These are phyloP conservation scores for Sungouiella thailandica DNA, from an alignment of 805 yeast genomes.

Conservation along the genomic window DNA sequence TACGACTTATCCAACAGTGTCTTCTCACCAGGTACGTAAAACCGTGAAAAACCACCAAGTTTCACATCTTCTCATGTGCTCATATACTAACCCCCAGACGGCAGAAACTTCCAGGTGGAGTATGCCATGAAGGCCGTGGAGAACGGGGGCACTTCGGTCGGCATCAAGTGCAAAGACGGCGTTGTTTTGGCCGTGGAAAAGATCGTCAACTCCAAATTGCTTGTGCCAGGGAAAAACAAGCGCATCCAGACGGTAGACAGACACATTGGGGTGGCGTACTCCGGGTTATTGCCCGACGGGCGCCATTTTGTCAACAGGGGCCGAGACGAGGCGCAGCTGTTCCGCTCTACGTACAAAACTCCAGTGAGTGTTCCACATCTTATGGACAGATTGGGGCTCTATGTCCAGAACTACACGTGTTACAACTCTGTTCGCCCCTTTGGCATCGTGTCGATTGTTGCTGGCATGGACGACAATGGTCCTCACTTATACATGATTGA, in stretches of 20 bases:
- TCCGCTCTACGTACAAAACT: slow-evolving; percentile 70
- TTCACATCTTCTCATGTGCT: no score
- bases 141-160: slow-evolving; percentile 93
- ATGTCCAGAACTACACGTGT: slow-evolving; percentile 92
- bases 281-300: slow-evolving; percentile 96
- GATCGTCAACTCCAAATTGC: slow-evolving; percentile 75
- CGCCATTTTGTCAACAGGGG: slow-evolving; percentile 89
- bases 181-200: slow-evolving; percentile 97
- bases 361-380: slow-evolving; percentile 77
- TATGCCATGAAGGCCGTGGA: slow-evolving; percentile 97
- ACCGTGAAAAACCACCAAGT: no score
- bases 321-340: slow-evolving; percentile 81
- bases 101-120: slow-evolving; percentile 95
- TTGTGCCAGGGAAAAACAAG: slow-evolving; percentile 84
- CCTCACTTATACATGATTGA: slow-evolving; percentile 94
- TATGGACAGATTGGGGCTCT: slow-evolving; percentile 82
- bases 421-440: slow-evolving; percentile 97
- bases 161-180: slow-evolving; percentile 89
- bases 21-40: slow-evolving; percentile 69
- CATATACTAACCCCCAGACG: slow-evolving; percentile 60
- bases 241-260: slow-evolving; percentile 91
- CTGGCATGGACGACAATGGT: slow-evolving; percentile 89
- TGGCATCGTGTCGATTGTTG: slow-evolving; percentile 88
- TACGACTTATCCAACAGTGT: slow-evolving; percentile 97
- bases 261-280: slow-evolving; percentile 91